Percentiles rank a stretch among this genome's conserved stretches.
Conservation (phyloP, 495 filamentous ascomycete genomes). For the Evernia prunastri region DNA sequence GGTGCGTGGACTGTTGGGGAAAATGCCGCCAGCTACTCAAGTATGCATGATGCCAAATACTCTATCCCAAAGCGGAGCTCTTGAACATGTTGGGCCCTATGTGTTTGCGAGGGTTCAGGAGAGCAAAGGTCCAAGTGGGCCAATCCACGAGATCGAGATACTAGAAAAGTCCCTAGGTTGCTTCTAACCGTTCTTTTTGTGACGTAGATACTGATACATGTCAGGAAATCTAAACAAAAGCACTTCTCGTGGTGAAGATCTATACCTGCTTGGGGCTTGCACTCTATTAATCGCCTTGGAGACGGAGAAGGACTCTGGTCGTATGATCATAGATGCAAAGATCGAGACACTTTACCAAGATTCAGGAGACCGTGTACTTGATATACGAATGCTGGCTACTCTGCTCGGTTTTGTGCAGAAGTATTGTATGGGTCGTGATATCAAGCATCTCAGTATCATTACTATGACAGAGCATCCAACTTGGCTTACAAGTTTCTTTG, state of each 20-base stretch:
- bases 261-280: background rate
- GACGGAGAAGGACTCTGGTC: background rate
- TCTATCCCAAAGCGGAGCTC: background rate
- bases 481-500: constrained; percentile 1
- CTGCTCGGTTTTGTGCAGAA: constrained; percentile 7
- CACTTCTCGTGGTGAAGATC: background rate
- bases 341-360: constrained; percentile 7
- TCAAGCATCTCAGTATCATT: constrained; percentile 8
- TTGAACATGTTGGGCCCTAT: background rate
- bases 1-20: background rate
- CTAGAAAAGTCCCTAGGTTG: constrained; percentile 6
- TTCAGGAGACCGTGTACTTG: background rate
- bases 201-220: background rate
- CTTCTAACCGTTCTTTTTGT: background rate
- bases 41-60: background rate
- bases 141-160: constrained; percentile 7
- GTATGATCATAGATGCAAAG: constrained; percentile 10
- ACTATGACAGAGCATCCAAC: background rate
- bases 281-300: background rate
- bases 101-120: constrained; percentile 8
- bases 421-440: constrained; percentile 5
- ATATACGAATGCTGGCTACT: constrained; percentile 6
- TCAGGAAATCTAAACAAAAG: background rate
- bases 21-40: background rate
- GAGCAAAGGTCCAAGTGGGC: constrained; percentile 1